Conservation (phyloP, 345 rosid genomes). For the Stellera chamaejasme region DNA sequence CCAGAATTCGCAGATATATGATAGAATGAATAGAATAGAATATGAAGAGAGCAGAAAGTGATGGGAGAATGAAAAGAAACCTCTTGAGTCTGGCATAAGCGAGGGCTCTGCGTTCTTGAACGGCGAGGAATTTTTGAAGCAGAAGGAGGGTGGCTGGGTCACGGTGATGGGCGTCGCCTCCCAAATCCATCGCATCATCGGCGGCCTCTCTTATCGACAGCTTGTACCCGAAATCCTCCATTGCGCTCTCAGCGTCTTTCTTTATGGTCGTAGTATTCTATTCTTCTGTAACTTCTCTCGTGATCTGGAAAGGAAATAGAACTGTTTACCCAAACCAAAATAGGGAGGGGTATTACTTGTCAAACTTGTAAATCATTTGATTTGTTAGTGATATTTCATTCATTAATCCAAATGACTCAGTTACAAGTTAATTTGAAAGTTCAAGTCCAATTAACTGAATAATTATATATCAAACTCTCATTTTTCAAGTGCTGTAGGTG, state of each 20-base stretch:
- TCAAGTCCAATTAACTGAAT: too few species aligned
- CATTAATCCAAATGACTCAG: too few species aligned
- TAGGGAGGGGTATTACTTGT: too few species aligned
- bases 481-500: too few species aligned
- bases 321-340: too few species aligned
- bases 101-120: slow-evolving; percentile 85
- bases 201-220: slow-evolving; percentile 34
- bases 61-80: slow-evolving; percentile 18
- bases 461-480: too few species aligned
- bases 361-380: too few species aligned
- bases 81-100: slow-evolving; percentile 77
- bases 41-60: too few species aligned
- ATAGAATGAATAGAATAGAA: neutral
- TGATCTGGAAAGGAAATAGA: too few species aligned
- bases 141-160: slow-evolving; percentile 22
- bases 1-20: neutral
- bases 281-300: too few species aligned
- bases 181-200: slow-evolving; percentile 21
- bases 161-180: slow-evolving; percentile 10
- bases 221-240: slow-evolving; percentile 78
- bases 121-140: slow-evolving; percentile 55
- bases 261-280: neutral
- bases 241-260: slow-evolving; percentile 7
- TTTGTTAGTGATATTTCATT: too few species aligned
- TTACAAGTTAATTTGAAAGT: too few species aligned